These are phyloP conservation scores for Acorus calamus DNA, from an alignment of 106 monocot species.

Conservation along the genomic window DNA sequence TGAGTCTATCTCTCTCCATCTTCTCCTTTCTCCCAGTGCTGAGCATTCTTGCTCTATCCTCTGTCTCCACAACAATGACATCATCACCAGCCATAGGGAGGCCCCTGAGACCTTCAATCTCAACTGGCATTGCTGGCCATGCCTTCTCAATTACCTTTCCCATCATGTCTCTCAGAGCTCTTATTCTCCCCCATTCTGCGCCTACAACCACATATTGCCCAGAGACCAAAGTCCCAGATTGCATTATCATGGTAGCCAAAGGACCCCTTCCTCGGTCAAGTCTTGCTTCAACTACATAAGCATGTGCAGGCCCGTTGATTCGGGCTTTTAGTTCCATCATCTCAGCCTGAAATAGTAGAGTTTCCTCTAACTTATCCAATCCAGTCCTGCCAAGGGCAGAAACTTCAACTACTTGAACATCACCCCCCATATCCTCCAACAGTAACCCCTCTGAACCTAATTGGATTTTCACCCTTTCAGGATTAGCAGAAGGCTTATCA, in stretches of 20 bases:
- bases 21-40: slow-evolving; percentile 86
- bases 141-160: slow-evolving; percentile 38
- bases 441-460: slow-evolving; percentile 73
- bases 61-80: slow-evolving; percentile 74
- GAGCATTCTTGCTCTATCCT: slow-evolving; percentile 86
- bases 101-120: slow-evolving; percentile 90
- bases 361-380: slow-evolving; percentile 84
- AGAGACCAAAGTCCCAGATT: slow-evolving; percentile 57
- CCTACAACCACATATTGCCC: slow-evolving; percentile 84
- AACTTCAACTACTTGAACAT: slow-evolving; percentile 91
- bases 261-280: slow-evolving; percentile 82
- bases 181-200: slow-evolving; percentile 80
- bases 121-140: slow-evolving; percentile 63
- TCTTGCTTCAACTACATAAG: slow-evolving; percentile 92
- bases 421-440: slow-evolving; percentile 89
- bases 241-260: slow-evolving; percentile 78
- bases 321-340: slow-evolving; percentile 89
- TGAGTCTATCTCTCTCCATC: slow-evolving; percentile 54
- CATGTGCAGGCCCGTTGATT: slow-evolving; percentile 72
- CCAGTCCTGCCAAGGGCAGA: slow-evolving; percentile 57
- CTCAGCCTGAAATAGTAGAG: slow-evolving; percentile 90
- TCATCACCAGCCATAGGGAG: slow-evolving; percentile 98
- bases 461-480: slow-evolving; percentile 80
- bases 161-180: slow-evolving; percentile 58
- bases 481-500: slow-evolving; percentile 78